Base-by-base conservation (phyloP, 225 moss, liverwort and hornwort genomes). In the Climacium dendroides region DNA sequence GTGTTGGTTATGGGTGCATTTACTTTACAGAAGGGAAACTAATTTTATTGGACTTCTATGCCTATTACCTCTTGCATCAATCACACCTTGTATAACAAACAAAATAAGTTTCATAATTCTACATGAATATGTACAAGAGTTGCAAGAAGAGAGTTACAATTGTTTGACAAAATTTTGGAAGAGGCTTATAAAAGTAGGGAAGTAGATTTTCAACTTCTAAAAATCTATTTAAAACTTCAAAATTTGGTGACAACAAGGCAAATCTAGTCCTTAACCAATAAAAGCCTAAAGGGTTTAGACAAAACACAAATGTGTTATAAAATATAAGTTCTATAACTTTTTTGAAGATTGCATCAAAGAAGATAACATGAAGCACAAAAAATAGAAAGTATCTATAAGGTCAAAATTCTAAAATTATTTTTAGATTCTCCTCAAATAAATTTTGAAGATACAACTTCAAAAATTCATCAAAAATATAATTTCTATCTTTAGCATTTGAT, bases 11-110 rank as follows among this genome's bases (percentile, higher is more conserved):
- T 32, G 2, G 19, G 7, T 50, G 20, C 19, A 7, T 74, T 48
- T 32, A 32, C 1, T 32, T 7, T 32, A 12, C 1, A 74, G 2
- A 12, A 48, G 7, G 12, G 0, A 74, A 19, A 30, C 19, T 30
- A 48, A 19, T 30, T 48, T 48, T 1, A 11, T 0, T 29, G 0
- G 7, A 32, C 11, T 47, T 73, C 8, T 73, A 24, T 30, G 4
- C 19, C 6, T 18, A 48, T 47, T 72, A 10, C 17, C 0, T 45
- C 10, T 28, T 45, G 3, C 45, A 48, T 48, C 0, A 0, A 1
- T 5, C 10, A 29, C 29, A 6, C 1, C 11, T 47, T 47, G 2
- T 47, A 47, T 47, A 30, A 7, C 1, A 47, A 19, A 4, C 48
- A 48, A 74, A 72, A 48, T 11, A 32, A 48, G 32, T 19, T 47